These are phyloP conservation scores for Eustoma russellianum DNA, from an alignment of 257 asterid genomes.

Conservation along the genomic window DNA sequence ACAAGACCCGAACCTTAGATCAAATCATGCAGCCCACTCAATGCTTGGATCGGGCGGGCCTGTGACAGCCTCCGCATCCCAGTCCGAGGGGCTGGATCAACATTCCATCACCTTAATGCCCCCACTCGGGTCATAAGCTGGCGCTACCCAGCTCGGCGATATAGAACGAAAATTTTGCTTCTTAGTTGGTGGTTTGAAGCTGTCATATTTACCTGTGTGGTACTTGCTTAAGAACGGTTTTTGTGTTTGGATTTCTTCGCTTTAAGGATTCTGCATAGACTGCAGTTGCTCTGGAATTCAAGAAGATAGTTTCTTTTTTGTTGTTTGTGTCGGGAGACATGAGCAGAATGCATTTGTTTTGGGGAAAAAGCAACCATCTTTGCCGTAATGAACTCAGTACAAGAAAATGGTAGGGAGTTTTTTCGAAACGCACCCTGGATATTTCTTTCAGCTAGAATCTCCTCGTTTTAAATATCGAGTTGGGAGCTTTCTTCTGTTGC, in stretches of 20 bases:
- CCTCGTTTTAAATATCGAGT: neutral
- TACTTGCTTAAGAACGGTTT: too few species aligned
- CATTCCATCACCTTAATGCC: slow-evolving; percentile 4
- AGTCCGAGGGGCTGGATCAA: neutral
- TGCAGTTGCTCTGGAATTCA: too few species aligned
- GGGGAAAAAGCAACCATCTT: too few species aligned
- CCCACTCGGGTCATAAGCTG: slow-evolving; percentile 9
- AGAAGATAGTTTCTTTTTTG: too few species aligned
- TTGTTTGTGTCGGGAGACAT: too few species aligned
- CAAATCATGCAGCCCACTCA: neutral
- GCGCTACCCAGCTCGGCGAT: slow-evolving; percentile 9
- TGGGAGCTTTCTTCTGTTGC: neutral
- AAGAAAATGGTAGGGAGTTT: too few species aligned
- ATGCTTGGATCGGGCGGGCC: slow-evolving; percentile 12
- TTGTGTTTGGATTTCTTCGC: too few species aligned
- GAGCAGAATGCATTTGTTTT: too few species aligned
- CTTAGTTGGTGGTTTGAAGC: rapidly evolving
- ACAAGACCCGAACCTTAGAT: neutral
- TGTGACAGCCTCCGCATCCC: neutral
- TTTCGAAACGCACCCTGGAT: too few species aligned
- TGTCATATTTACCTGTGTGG: neutral
- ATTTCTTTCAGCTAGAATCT: too few species aligned
- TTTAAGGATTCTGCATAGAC: too few species aligned
- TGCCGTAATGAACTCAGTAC: too few species aligned
- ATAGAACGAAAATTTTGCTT: rapidly evolving